Percentiles rank a stretch among this genome's conserved stretches.
These are phyloP conservation scores for Suhomyces xylopsoci DNA, from an alignment of 805 yeast genomes.

Conservation along the genomic window DNA sequence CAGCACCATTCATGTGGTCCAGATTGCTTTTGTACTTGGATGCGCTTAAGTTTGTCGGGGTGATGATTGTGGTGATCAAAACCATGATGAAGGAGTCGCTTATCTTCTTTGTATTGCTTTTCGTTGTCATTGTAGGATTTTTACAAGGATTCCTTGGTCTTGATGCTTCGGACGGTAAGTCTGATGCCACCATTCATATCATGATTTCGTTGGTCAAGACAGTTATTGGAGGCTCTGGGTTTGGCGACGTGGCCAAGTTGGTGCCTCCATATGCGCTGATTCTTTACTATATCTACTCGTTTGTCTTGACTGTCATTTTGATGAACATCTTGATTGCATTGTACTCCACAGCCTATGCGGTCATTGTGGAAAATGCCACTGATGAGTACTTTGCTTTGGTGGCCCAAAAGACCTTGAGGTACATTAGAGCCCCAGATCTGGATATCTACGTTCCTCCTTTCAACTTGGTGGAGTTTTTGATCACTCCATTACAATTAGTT, in stretches of 20 bases:
- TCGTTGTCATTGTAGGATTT: conserved; percentile 73
- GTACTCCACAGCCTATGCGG: conserved; percentile 79
- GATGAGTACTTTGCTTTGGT: conserved; percentile 83
- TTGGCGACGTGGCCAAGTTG: conserved; percentile 63
- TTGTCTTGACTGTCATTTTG: conserved; percentile 69
- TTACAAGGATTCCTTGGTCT: conserved; percentile 83
- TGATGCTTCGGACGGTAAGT: conserved; percentile 82
- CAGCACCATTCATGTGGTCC: conserved; percentile 86
- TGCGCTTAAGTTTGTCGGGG: conserved; percentile 78
- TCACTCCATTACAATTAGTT: conserved; percentile 30
- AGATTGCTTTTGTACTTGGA: conserved; percentile 74
- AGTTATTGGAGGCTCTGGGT: conserved; percentile 71
- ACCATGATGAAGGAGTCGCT: conserved; percentile 85
- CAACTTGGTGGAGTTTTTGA: conserved; percentile 61
- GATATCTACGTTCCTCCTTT: conserved; percentile 84
- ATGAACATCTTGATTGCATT: conserved; percentile 82
- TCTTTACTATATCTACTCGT: conserved; percentile 72
- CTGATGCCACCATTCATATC: conserved; percentile 68
- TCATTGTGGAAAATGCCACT: conserved; percentile 76
- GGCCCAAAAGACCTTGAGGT: conserved; percentile 79
- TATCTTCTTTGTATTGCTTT: conserved; percentile 72
- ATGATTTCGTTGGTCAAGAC: conserved; percentile 65
- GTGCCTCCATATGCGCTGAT: conserved; percentile 86
- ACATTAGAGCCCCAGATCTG: conserved; percentile 84
- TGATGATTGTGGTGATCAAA: conserved; percentile 80